A percentile compares a stretch with the other conserved stretches of the same genome.
Conservation (phyloP, 805 yeast genomes). For the Saturnispora hagleri region DNA sequence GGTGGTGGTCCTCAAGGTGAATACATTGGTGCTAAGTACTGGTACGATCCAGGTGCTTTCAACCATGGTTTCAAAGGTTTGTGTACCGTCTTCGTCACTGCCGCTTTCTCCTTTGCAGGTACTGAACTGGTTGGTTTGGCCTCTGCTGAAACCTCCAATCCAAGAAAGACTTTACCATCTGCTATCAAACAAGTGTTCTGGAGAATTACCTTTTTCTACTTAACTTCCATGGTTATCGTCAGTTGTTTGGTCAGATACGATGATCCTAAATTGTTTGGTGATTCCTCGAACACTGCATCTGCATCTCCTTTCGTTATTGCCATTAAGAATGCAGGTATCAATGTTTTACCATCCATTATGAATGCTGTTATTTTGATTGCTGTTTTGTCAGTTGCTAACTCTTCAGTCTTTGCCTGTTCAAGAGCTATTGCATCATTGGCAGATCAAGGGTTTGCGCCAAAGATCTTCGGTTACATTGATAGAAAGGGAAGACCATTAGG, state of each 20-base stretch:
- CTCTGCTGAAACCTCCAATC: conserved; percentile 52
- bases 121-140: conserved; percentile 54
- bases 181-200: conserved; percentile 56
- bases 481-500: conserved; percentile 69
- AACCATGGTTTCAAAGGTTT: conserved; percentile 46
- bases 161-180: conserved; percentile 47
- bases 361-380: conserved; percentile 67
- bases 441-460: conserved; percentile 62
- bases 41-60: conserved; percentile 51
- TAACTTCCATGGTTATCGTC: conserved; percentile 37
- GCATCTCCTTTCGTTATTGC: conserved; percentile 77
- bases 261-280: conserved; percentile 36
- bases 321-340: conserved; percentile 49
- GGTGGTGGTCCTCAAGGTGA: conserved; percentile 58
- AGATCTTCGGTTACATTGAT: conserved; percentile 57
- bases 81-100: conserved; percentile 52
- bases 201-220: conserved; percentile 48
- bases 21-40: conserved; percentile 47
- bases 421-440: conserved; percentile 62
- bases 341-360: conserved; percentile 60
- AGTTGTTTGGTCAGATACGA: conserved; percentile 51
- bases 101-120: conserved; percentile 55
- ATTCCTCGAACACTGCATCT: conserved; percentile 40
- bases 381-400: conserved; percentile 68
- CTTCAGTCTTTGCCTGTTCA: conserved; percentile 65